phyloP scores from a whole-genome alignment of 176 grass and related monocot species.

The Tillandsia leiboldiana region DNA sequence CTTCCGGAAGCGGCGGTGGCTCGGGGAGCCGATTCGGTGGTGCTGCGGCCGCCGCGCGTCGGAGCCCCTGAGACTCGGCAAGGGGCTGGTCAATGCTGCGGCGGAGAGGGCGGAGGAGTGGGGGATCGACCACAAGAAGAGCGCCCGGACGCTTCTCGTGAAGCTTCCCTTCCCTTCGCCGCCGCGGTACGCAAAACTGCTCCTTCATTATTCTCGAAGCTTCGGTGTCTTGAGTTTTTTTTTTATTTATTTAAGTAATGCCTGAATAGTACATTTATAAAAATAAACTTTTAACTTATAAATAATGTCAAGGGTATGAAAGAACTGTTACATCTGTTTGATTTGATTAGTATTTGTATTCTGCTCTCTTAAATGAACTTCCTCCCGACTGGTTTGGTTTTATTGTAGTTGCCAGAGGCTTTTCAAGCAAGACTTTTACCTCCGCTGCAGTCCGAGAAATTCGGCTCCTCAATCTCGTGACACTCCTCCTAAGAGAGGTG shows the following conservation, averaged over 20 bases:
- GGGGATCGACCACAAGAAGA: conserved; percentile 20
- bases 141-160: conserved; percentile 17
- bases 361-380: no score
- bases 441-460: conserved; percentile 51
- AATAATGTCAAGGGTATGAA: no score
- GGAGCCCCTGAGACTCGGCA: conserved; percentile 18
- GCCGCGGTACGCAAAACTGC: conserved; percentile 33
- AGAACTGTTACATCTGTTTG: no score
- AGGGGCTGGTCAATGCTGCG: conserved; percentile 24
- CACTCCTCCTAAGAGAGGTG: conserved; percentile 90
- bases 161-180: conserved; percentile 41
- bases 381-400: not conserved
- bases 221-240: no score
- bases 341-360: no score
- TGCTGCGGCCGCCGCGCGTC: conserved; percentile 30
- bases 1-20: not conserved
- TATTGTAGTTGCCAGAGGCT: conserved; percentile 54
- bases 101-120: conserved; percentile 32
- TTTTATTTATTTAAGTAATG: no score
- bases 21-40: conserved; percentile 21
- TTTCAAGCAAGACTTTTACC: conserved; percentile 58
- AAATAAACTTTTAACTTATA: no score
- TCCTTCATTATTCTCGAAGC: no score
- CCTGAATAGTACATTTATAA: no score
- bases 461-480: conserved; percentile 82